Percentiles rank a stretch among this genome's conserved stretches.
These are phyloP conservation scores for Trichocladium uniseriatum DNA, from an alignment of 495 filamentous ascomycete genomes.

Conservation along the genomic window DNA sequence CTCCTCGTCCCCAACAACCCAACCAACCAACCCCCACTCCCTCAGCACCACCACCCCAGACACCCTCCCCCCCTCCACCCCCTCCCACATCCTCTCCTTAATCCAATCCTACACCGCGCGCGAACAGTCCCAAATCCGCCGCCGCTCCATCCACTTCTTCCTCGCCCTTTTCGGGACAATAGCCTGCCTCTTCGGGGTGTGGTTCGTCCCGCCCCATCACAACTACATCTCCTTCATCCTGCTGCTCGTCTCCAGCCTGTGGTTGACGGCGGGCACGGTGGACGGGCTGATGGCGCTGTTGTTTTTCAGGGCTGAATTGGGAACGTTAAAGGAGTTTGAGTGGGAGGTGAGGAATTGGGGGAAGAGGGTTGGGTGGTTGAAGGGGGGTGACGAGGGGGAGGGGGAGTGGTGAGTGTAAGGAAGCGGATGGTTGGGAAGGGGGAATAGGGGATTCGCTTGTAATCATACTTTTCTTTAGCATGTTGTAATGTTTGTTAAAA, in stretches of 20 bases:
- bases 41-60: conserved; percentile 30
- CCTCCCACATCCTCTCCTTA: conserved; percentile 64
- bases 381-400: background rate
- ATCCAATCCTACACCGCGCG: conserved; percentile 56
- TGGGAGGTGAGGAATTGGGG: conserved; percentile 79
- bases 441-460: no score
- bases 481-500: no score
- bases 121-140: conserved; percentile 57
- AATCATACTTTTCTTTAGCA: no score
- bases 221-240: conserved; percentile 75
- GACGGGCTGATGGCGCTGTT: conserved; percentile 80
- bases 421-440: background rate
- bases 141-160: conserved; percentile 64
- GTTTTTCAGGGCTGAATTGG: conserved; percentile 74
- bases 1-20: conserved; percentile 6
- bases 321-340: conserved; percentile 85
- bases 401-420: background rate
- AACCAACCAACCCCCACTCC: background rate
- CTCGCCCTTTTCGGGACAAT: conserved; percentile 54
- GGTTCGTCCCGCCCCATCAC: conserved; percentile 69
- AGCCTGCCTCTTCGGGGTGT: conserved; percentile 68
- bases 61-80: conserved; percentile 36
- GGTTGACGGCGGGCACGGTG: conserved; percentile 63
- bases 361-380: conserved; percentile 19
- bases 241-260: conserved; percentile 65